phyloP scores from a whole-genome alignment of 73 alveolate species.

The Paramecium pentaurelia region DNA sequence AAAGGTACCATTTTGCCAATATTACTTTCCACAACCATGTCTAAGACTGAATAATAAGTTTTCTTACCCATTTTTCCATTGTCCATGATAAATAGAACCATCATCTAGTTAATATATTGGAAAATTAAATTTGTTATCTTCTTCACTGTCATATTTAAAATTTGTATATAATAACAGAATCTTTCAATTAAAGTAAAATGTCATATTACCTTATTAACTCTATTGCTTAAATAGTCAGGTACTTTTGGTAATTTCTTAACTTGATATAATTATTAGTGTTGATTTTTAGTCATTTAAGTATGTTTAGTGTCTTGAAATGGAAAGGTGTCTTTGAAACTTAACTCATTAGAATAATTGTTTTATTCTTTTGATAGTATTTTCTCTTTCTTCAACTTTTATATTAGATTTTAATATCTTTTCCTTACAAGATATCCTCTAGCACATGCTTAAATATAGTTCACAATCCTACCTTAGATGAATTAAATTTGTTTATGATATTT shows the following conservation, averaged over 20 bases:
- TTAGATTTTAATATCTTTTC: background rate
- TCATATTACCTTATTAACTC: background rate
- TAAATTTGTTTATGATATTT: background rate
- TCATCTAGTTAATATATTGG: background rate
- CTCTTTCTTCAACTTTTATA: background rate
- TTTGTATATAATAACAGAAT: background rate
- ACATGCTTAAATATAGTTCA: background rate
- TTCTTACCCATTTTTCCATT: slow-evolving; percentile 74
- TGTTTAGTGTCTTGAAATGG: background rate
- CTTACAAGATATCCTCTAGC: background rate
- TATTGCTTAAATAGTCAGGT: background rate
- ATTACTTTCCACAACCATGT: slow-evolving; percentile 67
- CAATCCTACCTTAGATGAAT: background rate
- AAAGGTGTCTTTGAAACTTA: background rate
- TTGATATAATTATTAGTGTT: background rate
- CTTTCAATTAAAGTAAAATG: background rate
- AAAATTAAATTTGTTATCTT: background rate
- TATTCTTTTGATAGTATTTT: background rate
- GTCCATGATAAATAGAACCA: slow-evolving; percentile 71
- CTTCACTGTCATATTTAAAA: background rate
- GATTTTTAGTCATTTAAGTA: background rate
- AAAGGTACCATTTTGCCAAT: slow-evolving; percentile 77
- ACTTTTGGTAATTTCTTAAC: background rate
- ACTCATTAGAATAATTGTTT: background rate
- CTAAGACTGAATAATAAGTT: slow-evolving; percentile 51